Conservation (phyloP, 768 basidiomycete genomes). For the Tylopilus subfusipes region DNA sequence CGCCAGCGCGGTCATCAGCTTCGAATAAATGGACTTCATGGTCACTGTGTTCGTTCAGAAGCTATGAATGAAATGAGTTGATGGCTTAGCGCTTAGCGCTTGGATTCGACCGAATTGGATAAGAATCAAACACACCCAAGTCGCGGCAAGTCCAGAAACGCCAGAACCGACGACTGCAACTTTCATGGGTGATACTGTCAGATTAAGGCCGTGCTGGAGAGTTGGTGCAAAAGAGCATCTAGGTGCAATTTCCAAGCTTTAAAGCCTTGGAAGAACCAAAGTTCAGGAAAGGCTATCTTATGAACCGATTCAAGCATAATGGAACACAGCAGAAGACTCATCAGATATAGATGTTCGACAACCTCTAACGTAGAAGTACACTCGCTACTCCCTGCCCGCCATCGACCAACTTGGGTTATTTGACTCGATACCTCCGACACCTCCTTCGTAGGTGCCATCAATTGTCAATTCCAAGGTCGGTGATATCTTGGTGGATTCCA, state of each 20-base stretch:
- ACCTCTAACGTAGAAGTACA: neutral
- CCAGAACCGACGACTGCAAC: conserved; percentile 76
- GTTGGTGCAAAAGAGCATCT: neutral
- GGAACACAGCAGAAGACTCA: neutral
- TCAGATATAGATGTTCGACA: neutral
- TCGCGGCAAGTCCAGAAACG: conserved; percentile 73
- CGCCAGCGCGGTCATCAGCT: conserved; percentile 61
- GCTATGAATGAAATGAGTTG: conserved; percentile 32
- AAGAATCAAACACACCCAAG: conserved; percentile 50
- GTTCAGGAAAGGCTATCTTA: neutral
- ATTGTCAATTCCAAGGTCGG: conserved; percentile 54
- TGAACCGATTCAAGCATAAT: neutral
- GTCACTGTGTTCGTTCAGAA: conserved; percentile 69
- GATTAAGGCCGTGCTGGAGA: neutral
- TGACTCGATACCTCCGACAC: conserved; percentile 51
- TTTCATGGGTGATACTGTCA: conserved; percentile 23
- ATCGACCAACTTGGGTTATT: conserved; percentile 61
- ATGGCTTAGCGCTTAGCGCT: neutral
- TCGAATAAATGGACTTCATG: conserved; percentile 78
- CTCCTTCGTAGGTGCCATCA: conserved; percentile 61
- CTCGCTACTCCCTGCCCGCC: conserved; percentile 13
- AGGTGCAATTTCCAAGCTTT: neutral
- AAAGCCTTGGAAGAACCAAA: neutral
- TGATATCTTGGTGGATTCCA: conserved; percentile 46
- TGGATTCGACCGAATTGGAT: neutral